A percentile compares a stretch with the other conserved stretches of the same genome.
phyloP scores from a whole-genome alignment of 225 moss, liverwort and hornwort genomes.

The Neckera pumila region DNA sequence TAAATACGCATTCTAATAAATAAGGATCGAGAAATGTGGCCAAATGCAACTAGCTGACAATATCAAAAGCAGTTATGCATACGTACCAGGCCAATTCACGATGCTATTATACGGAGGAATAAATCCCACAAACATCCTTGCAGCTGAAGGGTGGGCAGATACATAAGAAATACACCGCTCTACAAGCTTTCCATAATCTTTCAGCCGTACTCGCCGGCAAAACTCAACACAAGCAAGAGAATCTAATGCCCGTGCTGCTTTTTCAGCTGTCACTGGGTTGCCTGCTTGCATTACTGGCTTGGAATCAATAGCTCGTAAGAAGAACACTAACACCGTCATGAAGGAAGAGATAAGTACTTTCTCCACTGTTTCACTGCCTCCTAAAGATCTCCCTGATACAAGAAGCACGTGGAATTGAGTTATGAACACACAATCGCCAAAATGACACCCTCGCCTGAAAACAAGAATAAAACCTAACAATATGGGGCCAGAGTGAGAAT shows the following conservation, averaged over 20 bases:
- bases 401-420: not conserved
- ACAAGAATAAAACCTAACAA: not conserved
- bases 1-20: not conserved
- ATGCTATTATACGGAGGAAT: conserved; percentile 58
- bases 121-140: conserved; percentile 43
- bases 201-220: conserved; percentile 63
- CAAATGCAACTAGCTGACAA: not conserved
- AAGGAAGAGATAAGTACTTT: conserved; percentile 67
- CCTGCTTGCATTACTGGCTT: conserved; percentile 4
- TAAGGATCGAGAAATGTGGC: not conserved
- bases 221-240: conserved; percentile 79
- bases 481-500: not conserved
- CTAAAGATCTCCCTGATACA: conserved; percentile 23
- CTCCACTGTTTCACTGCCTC: conserved; percentile 42
- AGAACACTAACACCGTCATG: conserved; percentile 70
- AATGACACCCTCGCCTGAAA: not conserved
- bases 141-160: conserved; percentile 40
- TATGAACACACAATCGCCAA: not conserved
- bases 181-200: conserved; percentile 64
- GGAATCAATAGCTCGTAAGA: conserved; percentile 40
- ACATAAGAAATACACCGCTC: conserved; percentile 55
- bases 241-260: conserved; percentile 67
- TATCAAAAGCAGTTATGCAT: not conserved
- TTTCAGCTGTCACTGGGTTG: conserved; percentile 26
- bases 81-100: conserved; percentile 60